Base-by-base conservation (phyloP, 2,329 filamentous ascomycete genomes). In the Fusarium sp. region DNA sequence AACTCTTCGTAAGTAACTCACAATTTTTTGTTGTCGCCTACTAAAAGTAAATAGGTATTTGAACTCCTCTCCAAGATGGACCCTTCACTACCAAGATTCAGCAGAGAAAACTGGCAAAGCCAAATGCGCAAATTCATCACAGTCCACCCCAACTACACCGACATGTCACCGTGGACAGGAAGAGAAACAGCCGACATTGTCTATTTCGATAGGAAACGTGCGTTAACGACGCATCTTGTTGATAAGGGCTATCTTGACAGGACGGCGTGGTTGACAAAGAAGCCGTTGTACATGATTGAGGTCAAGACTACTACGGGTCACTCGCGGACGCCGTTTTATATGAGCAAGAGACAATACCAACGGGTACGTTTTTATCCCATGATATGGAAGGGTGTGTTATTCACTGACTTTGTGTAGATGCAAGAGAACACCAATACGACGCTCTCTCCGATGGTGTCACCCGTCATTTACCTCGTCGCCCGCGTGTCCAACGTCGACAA, bases 181-280 rank as follows among this genome's bases (percentile, higher is more conserved):
- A 27, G 42, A 0, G 86, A 89, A 71, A 88, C 84, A 0, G 80
- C 87, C 0, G 87, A 89, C 58, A 81, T 89, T 18, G 80, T 82
- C 0, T 89, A 89, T 64, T 61, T 67, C 1, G 87, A 89, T 70
- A 20, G 22, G 1, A 31, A 73, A 5, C 75, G 83, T 24, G 60
- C 35, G 0, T 67, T 86, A 65, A 85, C 86, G 2, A 56, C 64
- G 1, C 38, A 81, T 6, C 67, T 87, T 3, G 76, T 84, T 4
- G 72, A 79, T 8, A 77, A 76, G n/a, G 80, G 82, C 3, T 81
- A 85, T 61, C 74, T 84, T 0, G 66, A 72, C 8, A 31, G 50
- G 24, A 66, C 70, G 2, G n/a, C 40, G 0, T 85, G 82, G 80
- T 31, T 42, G 13, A 73, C 52, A 13, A 69, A 66, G 59, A 72